Evolutionary conservation across 78 protist genomes (phyloP), one percentile per base, ranked within the genome.

Genomic region (Trichosphaerium sp.): DNA sequence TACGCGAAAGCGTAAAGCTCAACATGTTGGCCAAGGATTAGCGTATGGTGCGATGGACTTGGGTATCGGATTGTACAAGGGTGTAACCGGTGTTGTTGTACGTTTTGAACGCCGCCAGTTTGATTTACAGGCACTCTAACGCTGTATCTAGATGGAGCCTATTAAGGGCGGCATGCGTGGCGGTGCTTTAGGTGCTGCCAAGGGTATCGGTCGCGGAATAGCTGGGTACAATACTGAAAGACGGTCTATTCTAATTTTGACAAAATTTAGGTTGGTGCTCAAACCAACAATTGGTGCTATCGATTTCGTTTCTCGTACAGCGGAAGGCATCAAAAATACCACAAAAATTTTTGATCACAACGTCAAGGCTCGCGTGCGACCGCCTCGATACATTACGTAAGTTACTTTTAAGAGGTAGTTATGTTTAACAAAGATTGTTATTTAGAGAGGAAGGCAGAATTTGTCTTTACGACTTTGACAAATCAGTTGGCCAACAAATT

Each of bases 271-370:
- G 11, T n/a, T 59, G 29, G 55, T 48, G 59, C 80, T 74, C 35
- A 91, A 91, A 55, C 95, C 95, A 3, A 82, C 83, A 10, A 73
- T 78, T 3, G 95, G 94, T 40, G 83, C 64, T 42, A 44, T 89
- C 26, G 88, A 85, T 44, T 38, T 85, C 10, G 83, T 71, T 1
- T 25, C 91, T 0, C 1, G 64, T 28, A 76, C 88, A 23, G 65
- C 87, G 0, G 92, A 87, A 44, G 92, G 88, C 32, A 79, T 87
- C 49, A 34, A 80, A 42, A 80, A 87, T 75, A 85, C 85, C 29
- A 74, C 87, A 14, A 40, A 34, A 28, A 72, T 78, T 34, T 71
- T 78, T 37, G 52, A 78, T 21, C 43, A 39, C 2, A 28, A 25
- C n/a, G n/a, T n/a, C n/a, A n/a, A n/a, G n/a, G n/a, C n/a, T 1